These are phyloP conservation scores for Fragaria ananassa DNA, from an alignment of 306 rosid species.

Conservation along the genomic window DNA sequence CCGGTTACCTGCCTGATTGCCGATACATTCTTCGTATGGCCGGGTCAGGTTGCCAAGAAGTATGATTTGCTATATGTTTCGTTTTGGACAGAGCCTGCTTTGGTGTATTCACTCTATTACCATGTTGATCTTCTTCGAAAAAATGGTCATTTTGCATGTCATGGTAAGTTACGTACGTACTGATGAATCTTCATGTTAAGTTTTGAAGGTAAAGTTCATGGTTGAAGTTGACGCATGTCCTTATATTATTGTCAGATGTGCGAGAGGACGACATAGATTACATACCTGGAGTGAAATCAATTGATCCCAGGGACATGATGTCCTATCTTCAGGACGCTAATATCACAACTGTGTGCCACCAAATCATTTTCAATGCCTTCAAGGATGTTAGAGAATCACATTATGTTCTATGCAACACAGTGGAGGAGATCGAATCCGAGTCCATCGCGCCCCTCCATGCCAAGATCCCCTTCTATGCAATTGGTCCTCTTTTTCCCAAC, in stretches of 20 bases:
- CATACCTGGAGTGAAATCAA: conserved; percentile 50
- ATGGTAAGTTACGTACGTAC: conserved; percentile 19
- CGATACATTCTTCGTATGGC: conserved; percentile 60
- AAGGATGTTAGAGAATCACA: conserved; percentile 34
- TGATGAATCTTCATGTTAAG: not conserved
- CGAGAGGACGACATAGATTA: conserved; percentile 49
- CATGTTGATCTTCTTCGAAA: conserved; percentile 41
- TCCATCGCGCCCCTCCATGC: conserved; percentile 34
- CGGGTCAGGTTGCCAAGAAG: conserved; percentile 41
- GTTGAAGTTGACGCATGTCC: not conserved
- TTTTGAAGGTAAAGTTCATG: not conserved
- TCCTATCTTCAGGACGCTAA: conserved; percentile 48
- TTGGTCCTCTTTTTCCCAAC: conserved; percentile 55
- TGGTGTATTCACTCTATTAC: conserved; percentile 48
- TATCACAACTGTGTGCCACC: conserved; percentile 41
- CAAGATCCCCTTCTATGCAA: conserved; percentile 39
- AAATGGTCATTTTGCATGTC: conserved; percentile 49
- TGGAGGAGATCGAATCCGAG: conserved; percentile 45
- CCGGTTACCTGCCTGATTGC: conserved; percentile 43
- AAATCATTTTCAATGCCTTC: conserved; percentile 41
- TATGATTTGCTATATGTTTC: conserved; percentile 37
- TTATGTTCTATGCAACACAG: conserved; percentile 47
- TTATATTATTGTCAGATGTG: conserved; percentile 19
- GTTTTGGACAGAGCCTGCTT: conserved; percentile 60
- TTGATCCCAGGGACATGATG: conserved; percentile 43